Evolutionary conservation across 345 rosid genomes (phyloP), one percentile per base, ranked within the genome.

Genomic region (Salix brachista): DNA sequence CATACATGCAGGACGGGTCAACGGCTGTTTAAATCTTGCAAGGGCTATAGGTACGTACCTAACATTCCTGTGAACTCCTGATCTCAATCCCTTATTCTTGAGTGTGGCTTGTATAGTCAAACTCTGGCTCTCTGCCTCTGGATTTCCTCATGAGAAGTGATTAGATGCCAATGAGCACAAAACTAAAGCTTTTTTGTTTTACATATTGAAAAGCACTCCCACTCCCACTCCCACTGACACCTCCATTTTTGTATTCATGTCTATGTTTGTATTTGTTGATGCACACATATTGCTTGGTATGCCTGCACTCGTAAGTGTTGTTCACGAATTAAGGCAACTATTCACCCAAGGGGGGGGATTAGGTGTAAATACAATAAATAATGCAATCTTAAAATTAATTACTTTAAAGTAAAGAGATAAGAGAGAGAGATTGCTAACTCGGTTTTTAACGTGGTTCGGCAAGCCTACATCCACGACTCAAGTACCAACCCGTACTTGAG

Each of bases 21-120:
- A 96, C 85, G 99, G 96, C 81, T 89, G 97, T 83, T 89, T 96
- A 84, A 96, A 96, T 87, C 98, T 94, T 75, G 88, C 98, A 61
- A 90, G 98, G 81, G 99, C 99, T 60, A 96, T 96, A 75, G 99
- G 99, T 96, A 34, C 6, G 36, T 34, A 83, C 69, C 68, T 48
- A 21, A 36, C 62, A 58, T 58, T 58, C 62, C 14, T 56, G 62
- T 56, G 62, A 54, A 56, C 62, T n/a, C 62, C 62, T 56, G 62
- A n/a, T 56, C 62, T 11, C 62, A 56, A 6, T 58, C 13, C 62
- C 62, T 56, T 9, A 23, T 23, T 56, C 62, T 3, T 21, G 28
- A 21, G 61, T n/a, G 62, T n/a, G 62, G 28, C 28, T 58, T 58
- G 26, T 11, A n/a, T n/a, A 58, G 28, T 34, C 34, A 3, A 16